Percentiles rank a stretch among this genome's conserved stretches.
Conservation (phyloP, 176 grass and related monocot species). For the Ensete glaucum region DNA sequence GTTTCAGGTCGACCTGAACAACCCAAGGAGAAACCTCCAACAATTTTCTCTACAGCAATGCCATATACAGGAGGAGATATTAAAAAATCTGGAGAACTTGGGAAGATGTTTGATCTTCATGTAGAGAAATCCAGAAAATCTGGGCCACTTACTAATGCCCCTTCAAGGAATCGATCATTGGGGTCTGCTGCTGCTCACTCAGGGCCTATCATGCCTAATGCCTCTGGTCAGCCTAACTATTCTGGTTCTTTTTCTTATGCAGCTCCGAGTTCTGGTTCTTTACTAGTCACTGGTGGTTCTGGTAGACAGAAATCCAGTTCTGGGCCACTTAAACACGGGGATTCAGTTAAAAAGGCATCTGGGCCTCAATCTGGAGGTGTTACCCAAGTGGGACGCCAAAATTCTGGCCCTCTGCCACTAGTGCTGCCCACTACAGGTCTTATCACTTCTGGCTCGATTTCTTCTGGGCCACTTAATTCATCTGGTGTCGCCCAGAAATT, state of each 20-base stretch:
- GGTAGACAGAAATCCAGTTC: constrained; percentile 81
- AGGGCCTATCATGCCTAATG: constrained; percentile 57
- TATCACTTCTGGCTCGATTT: constrained; percentile 80
- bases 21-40: constrained; percentile 78
- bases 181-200: constrained; percentile 55
- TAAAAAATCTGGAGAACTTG: constrained; percentile 93
- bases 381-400: constrained; percentile 74
- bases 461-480: constrained; percentile 69
- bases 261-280: constrained; percentile 34
- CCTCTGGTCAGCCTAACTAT: constrained; percentile 51
- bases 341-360: constrained; percentile 70
- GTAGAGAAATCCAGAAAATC: constrained; percentile 94
- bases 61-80: constrained; percentile 96
- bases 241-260: constrained; percentile 59
- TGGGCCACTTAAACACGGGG: constrained; percentile 83
- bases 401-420: constrained; percentile 52
- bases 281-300: constrained; percentile 33
- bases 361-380: constrained; percentile 86
- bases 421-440: constrained; percentile 71
- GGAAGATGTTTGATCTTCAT: constrained; percentile 97
- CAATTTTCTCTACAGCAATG: constrained; percentile 68
- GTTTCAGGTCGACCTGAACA: constrained; percentile 88
- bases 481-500: constrained; percentile 77
- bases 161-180: constrained; percentile 61
- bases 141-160: constrained; percentile 50